Percentiles rank a stretch among this genome's conserved stretches.
Evolutionary conservation across 164 flowering plant genomes (phyloP).

Genomic region (Stephania japonica): DNA sequence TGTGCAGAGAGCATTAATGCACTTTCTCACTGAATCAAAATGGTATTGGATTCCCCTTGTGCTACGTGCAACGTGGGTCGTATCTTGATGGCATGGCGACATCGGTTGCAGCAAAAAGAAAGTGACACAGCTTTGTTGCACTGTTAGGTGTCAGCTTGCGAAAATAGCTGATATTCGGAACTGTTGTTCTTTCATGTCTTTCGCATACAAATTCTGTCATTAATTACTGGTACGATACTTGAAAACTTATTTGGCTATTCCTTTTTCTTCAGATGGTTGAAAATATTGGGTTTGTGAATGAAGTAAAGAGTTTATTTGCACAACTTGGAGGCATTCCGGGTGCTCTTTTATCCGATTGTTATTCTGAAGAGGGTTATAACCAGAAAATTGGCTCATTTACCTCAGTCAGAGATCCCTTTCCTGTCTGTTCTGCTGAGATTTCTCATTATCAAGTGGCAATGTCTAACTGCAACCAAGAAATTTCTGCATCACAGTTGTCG

Average conservation of each 20-base stretch:
- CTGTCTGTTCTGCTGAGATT: conserved; percentile 19
- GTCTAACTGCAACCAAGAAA: conserved; percentile 22
- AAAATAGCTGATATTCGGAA: neutral
- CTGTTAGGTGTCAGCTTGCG: neutral
- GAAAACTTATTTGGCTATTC: conserved; percentile 4
- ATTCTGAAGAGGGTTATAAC: conserved; percentile 22
- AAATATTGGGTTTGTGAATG: conserved; percentile 53
- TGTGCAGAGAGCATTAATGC: neutral
- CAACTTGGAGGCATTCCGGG: conserved; percentile 57
- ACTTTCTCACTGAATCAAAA: neutral
- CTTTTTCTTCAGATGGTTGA: conserved; percentile 61
- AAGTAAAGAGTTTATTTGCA: conserved; percentile 56
- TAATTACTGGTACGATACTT: conserved; percentile 1
- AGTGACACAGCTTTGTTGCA: neutral
- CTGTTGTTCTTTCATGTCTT: neutral
- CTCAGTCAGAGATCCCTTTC: conserved; percentile 17
- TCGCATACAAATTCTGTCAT: neutral
- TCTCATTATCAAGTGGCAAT: conserved; percentile 10
- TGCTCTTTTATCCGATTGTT: conserved; percentile 39
- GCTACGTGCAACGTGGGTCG: neutral
- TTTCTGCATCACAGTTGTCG: conserved; percentile 22
- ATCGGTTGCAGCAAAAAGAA: no score
- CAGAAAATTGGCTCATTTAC: conserved; percentile 24
- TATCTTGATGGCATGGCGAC: neutral
- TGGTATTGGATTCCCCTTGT: neutral